phyloP scores from a whole-genome alignment of 495 filamentous ascomycete genomes.

The Staphylotrichum tortipilum region DNA sequence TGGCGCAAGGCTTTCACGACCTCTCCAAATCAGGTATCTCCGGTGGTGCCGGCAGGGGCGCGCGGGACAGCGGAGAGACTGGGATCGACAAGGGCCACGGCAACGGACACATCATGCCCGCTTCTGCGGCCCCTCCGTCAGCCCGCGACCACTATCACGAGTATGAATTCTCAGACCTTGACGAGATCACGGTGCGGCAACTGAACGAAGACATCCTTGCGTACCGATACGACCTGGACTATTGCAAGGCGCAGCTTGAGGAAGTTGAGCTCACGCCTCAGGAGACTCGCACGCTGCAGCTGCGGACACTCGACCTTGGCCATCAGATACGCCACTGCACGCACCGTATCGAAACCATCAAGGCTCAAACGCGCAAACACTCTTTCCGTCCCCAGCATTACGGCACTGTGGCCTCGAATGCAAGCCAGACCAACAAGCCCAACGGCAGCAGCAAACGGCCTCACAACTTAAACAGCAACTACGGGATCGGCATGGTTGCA shows the following conservation, averaged over 20 bases:
- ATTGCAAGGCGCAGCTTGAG: conserved; percentile 26
- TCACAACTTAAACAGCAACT: not conserved
- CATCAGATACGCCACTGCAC: conserved; percentile 37
- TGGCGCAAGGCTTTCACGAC: not conserved
- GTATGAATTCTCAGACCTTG: conserved; percentile 20
- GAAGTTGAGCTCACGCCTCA: conserved; percentile 32
- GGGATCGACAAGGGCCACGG: not conserved
- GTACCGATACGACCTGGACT: conserved; percentile 33
- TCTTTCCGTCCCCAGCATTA: not conserved
- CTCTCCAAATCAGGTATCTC: not conserved
- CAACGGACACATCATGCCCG: not conserved
- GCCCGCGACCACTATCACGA: conserved; percentile 3
- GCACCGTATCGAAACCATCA: conserved; percentile 31
- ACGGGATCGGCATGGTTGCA: not conserved
- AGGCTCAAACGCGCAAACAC: conserved; percentile 14
- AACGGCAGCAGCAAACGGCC: not conserved
- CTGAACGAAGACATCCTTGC: conserved; percentile 35
- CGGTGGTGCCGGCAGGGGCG: not conserved
- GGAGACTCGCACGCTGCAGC: conserved; percentile 32
- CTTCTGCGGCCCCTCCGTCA: not conserved
- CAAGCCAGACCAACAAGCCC: not conserved
- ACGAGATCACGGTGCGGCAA: conserved; percentile 34
- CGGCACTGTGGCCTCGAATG: not conserved
- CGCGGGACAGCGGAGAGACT: not conserved
- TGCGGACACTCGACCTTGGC: conserved; percentile 32